Conservation (phyloP, 2,329 filamentous ascomycete species). For the Phyllosticta citriasiana region DNA sequence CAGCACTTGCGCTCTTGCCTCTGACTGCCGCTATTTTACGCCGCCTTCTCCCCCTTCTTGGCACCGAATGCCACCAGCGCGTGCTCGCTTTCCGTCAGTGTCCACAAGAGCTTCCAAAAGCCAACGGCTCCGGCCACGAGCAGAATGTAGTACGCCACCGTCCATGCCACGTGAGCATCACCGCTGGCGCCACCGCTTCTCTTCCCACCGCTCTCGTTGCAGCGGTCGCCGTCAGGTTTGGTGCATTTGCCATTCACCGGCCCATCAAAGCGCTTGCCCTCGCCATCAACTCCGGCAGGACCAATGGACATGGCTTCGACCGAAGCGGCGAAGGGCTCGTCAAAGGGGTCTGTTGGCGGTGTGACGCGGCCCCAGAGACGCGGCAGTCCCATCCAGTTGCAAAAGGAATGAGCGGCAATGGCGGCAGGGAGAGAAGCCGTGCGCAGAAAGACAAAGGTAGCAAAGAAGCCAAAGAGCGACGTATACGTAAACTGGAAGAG, state of each 20-base stretch:
- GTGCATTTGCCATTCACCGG: slow-evolving; percentile 21
- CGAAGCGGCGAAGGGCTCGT: slow-evolving; percentile 30
- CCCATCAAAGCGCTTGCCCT: slow-evolving; percentile 18
- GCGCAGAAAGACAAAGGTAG: slow-evolving; percentile 77
- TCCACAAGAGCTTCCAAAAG: slow-evolving; percentile 64
- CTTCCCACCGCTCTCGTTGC: slow-evolving; percentile 9
- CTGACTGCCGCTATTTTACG: background rate
- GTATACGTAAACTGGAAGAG: slow-evolving; percentile 83
- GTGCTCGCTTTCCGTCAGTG: slow-evolving; percentile 55
- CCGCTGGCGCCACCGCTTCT: slow-evolving; percentile 19
- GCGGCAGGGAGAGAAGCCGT: slow-evolving; percentile 72
- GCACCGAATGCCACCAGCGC: slow-evolving; percentile 29
- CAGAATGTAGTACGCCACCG: slow-evolving; percentile 66
- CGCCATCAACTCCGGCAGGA: slow-evolving; percentile 17
- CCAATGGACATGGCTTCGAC: slow-evolving; percentile 25
- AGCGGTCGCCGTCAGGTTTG: slow-evolving; percentile 13
- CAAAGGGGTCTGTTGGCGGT: slow-evolving; percentile 6
- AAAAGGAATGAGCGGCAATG: slow-evolving; percentile 73
- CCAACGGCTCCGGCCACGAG: slow-evolving; percentile 59
- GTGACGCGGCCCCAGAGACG: slow-evolving; percentile 71
- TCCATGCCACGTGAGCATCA: slow-evolving; percentile 50
- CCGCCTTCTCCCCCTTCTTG: background rate
- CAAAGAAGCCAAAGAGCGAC: slow-evolving; percentile 86
- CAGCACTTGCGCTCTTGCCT: background rate
- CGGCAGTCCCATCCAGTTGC: slow-evolving; percentile 85